Conservation (phyloP, 192 early-diverging fungal species). For the Backusella liffmaniae region DNA sequence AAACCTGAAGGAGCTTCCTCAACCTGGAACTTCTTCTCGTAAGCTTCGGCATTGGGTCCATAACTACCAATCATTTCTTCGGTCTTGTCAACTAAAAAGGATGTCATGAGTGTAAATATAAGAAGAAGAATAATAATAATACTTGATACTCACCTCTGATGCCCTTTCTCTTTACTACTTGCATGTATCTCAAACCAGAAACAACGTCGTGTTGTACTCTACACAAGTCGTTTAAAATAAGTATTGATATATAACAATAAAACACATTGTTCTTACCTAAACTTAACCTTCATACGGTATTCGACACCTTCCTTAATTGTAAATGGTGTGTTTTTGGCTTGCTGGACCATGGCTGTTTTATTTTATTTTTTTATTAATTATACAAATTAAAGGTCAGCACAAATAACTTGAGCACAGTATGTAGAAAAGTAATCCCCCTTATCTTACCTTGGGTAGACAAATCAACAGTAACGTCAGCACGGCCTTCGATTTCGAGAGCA, state of each 20-base stretch:
- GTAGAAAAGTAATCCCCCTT: not conserved
- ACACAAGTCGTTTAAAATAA: not conserved
- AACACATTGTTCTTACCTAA: conserved; percentile 49
- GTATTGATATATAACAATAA: not conserved
- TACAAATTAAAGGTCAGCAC: conserved; percentile 15
- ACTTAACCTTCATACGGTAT: conserved; percentile 90
- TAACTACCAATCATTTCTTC: conserved; percentile 98
- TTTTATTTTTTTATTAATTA: not conserved
- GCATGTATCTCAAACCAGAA: conserved; percentile 92
- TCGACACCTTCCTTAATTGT: conserved; percentile 96
- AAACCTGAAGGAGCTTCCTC: conserved; percentile 92
- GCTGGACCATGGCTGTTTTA: conserved; percentile 54
- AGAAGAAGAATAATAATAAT: not conserved
- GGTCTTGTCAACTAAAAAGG: conserved; percentile 72
- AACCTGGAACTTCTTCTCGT: conserved; percentile 85
- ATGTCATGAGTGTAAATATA: not conserved
- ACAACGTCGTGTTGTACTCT: conserved; percentile 94
- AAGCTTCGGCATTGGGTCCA: conserved; percentile 73
- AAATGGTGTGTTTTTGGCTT: conserved; percentile 71
- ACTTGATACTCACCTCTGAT: conserved; percentile 49
- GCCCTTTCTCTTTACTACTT: conserved; percentile 87
- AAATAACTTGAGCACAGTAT: not conserved
- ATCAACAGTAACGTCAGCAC: conserved; percentile 74
- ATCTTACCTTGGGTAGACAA: conserved; percentile 70
- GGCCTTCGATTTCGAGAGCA: conserved; percentile 70